A percentile compares a stretch with the other conserved stretches of the same genome.
Conservation (phyloP, 2,329 filamentous ascomycete species). For the Pezicula carpinea region DNA sequence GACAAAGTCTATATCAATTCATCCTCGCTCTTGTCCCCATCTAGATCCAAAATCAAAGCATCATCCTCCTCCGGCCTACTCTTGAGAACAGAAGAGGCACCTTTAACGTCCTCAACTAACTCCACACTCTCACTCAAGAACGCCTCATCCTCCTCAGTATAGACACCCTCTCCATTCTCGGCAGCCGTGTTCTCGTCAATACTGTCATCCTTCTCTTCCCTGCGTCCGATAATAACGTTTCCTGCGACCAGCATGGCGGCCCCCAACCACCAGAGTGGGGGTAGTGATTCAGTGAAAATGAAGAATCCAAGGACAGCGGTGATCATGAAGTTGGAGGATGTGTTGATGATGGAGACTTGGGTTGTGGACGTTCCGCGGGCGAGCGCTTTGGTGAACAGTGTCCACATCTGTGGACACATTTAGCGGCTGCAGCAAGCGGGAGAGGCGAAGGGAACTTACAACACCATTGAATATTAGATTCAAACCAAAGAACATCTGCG, state of each 20-base stretch:
- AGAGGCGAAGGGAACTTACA: slow-evolving; percentile 36
- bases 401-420: slow-evolving; percentile 59
- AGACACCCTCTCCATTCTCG: slow-evolving; percentile 9
- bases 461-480: slow-evolving; percentile 73
- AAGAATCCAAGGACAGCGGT: slow-evolving; percentile 66
- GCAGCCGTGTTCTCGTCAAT: slow-evolving; percentile 9
- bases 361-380: slow-evolving; percentile 70
- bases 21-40: slow-evolving; percentile 8
- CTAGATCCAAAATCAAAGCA: slow-evolving; percentile 19
- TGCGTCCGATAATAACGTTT: slow-evolving; percentile 71
- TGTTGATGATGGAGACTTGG: slow-evolving; percentile 78
- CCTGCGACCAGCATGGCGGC: slow-evolving; percentile 68
- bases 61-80: slow-evolving; percentile 18
- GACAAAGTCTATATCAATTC: background rate
- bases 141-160: slow-evolving; percentile 6
- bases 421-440: slow-evolving; percentile 5
- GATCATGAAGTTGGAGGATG: slow-evolving; percentile 74
- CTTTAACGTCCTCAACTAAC: slow-evolving; percentile 9
- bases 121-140: slow-evolving; percentile 14
- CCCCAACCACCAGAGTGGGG: slow-evolving; percentile 72
- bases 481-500: slow-evolving; percentile 61
- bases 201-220: slow-evolving; percentile 48
- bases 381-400: slow-evolving; percentile 75
- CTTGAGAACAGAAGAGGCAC: slow-evolving; percentile 1
- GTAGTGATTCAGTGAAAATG: slow-evolving; percentile 68